A percentile compares a stretch with the other conserved stretches of the same genome.
phyloP scores from a whole-genome alignment of 2,329 filamentous ascomycete genomes.

The Macrophomina pseudophaseolina region DNA sequence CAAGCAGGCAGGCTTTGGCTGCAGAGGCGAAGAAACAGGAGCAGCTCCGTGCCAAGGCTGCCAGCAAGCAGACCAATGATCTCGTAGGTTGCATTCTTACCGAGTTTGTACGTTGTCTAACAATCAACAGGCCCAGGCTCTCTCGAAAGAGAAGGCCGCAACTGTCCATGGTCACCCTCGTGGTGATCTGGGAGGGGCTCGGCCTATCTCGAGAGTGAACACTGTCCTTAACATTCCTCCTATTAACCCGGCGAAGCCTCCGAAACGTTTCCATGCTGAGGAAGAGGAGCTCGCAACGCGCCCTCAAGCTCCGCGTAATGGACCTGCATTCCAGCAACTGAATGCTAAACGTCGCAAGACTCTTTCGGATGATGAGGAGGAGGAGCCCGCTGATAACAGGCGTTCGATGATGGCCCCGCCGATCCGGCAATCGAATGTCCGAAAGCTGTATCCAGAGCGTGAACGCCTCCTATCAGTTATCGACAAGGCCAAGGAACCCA shows the following conservation, averaged over 20 bases:
- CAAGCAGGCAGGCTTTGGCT: conserved; percentile 39
- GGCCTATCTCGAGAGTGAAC: conserved; percentile 66
- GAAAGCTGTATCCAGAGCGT: conserved; percentile 63
- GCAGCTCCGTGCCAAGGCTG: conserved; percentile 20
- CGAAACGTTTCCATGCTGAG: conserved; percentile 76
- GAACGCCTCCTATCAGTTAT: conserved; percentile 27
- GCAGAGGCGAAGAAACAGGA: conserved; percentile 36
- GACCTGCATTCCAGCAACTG: conserved; percentile 60
- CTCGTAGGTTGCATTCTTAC: conserved; percentile 26
- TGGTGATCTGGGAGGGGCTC: conserved; percentile 55
- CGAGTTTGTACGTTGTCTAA: neutral
- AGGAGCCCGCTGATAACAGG: conserved; percentile 64
- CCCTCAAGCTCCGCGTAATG: conserved; percentile 60
- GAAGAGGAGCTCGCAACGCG: conserved; percentile 60
- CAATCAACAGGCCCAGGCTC: conserved; percentile 27
- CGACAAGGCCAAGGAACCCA: conserved; percentile 51
- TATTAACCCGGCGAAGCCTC: conserved; percentile 68
- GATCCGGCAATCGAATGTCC: conserved; percentile 77
- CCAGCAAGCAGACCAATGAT: conserved; percentile 33
- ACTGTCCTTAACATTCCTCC: conserved; percentile 63
- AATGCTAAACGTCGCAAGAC: conserved; percentile 83
- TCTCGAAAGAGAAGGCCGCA: conserved; percentile 35
- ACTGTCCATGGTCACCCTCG: conserved; percentile 45
- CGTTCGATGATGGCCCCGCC: conserved; percentile 79
- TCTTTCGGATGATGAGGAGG: conserved; percentile 64